Base-by-base conservation (phyloP, 176 grass and related monocot species). In the Chrysopogon serrulatus region DNA sequence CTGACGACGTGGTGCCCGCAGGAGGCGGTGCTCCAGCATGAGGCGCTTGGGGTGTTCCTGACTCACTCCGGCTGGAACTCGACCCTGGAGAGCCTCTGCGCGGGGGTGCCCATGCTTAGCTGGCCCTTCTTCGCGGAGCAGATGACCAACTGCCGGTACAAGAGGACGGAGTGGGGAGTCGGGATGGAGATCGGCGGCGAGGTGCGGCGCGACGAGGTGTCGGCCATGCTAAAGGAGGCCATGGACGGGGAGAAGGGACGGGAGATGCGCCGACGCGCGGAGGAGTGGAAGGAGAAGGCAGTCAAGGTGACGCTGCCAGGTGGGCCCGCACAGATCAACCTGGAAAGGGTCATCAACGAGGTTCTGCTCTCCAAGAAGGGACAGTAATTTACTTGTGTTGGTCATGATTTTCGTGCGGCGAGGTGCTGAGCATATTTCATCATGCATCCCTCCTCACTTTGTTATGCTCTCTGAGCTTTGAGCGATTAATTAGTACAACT, bases 111-210 rank as follows among this genome's bases (percentile, higher is more conserved):
- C 0, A 92, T 94, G 90, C 80, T 97, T 4, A 78, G 92, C 80
- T 97, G 92, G 92, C 90, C 95, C 0, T 97, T 92, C 89, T 97
- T 97, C 8, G 86, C 90, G 0, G 95, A 97, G 81, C 95, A 97
- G 43, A 88, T 78, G 21, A 89, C 92, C 2, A 97, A 94, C 68
- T 94, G 90, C 84, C 21, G 82, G 34, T 97, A 91, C 74, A 71
- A 70, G 32, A 74, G 92, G 32, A 79, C 83, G 1, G 87, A 97
- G 61, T 97, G 90, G 95, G 88, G 83, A 12, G 81, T 92, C 8
- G 94, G 92, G 27, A 76, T 94, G 78, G 92, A 97, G 92, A 89
- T 97, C 64, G 86, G 89, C 27, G 70, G 71, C 21, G 70, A 90
- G 34, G 92, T 90, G 72, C 80, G 56, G 63, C 85, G 92, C 5